Conservation (phyloP, 176 grass and related monocot species). For the Aechmea fasciata region DNA sequence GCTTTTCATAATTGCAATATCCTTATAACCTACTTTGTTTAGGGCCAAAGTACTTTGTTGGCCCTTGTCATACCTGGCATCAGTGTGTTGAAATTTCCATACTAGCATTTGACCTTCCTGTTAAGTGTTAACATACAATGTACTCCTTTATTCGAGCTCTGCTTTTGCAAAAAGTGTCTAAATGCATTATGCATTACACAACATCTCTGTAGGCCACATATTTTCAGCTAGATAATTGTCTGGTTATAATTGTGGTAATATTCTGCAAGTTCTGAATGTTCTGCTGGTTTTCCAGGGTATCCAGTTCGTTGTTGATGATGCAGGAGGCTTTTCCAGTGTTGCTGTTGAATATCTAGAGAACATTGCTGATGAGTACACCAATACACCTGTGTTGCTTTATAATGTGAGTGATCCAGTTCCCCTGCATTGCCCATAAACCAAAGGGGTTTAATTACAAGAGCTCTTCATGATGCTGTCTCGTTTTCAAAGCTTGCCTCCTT, state of each 20-base stretch:
- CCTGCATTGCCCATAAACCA: constrained; percentile 36
- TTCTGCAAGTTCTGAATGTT: not conserved
- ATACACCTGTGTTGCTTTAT: constrained; percentile 69
- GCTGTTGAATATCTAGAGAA: constrained; percentile 69
- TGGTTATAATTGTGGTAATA: not conserved
- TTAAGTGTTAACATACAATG: not conserved
- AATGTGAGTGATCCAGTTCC: constrained; percentile 51
- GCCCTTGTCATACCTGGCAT: too few relatives aligned
- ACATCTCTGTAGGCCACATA: not conserved
- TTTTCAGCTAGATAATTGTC: constrained; percentile 1
- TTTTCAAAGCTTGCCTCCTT: constrained; percentile 71
- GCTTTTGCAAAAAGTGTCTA: not conserved
- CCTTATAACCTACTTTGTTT: too few relatives aligned
- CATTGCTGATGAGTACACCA: constrained; percentile 88
- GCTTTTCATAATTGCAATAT: too few relatives aligned
- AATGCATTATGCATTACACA: not conserved
- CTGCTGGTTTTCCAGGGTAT: constrained; percentile 53
- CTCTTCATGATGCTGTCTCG: constrained; percentile 72
- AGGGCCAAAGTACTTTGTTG: too few relatives aligned
- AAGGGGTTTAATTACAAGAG: constrained; percentile 49
- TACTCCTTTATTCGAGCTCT: not conserved
- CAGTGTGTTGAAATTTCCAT: too few relatives aligned
- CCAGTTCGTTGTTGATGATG: constrained; percentile 56
- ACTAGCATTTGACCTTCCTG: not conserved
- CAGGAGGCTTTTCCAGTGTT: constrained; percentile 55